Evolutionary conservation across 1,284 basidiomycete genomes (phyloP), one percentile per base, ranked within the genome.

Genomic region (Rhodotorula sp.): DNA sequence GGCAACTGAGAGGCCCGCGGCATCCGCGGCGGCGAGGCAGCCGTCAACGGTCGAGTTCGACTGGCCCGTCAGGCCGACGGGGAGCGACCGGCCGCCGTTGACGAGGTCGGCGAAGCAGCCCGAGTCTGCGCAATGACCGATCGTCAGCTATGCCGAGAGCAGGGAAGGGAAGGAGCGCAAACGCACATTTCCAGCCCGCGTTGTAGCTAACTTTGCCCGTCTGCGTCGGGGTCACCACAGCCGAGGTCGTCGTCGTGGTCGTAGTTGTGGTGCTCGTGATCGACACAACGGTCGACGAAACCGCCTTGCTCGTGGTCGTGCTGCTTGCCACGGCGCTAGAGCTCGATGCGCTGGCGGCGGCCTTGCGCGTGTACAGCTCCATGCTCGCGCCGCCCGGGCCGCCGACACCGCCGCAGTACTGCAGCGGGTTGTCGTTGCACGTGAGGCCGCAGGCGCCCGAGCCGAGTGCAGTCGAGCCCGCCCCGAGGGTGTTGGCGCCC

Each of bases 101-200:
- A 73, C 66, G 34, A 66, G 60, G 50, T 74, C 63, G 29, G 65
- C 39, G 44, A 60, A 72, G 54, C 70, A 72, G 27, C 66, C 70
- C 50, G 46, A 39, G 50, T 54, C 51, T 36, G 34, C 12, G 34
- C 6, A 15, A 10, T 5, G 13, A n/a, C 7, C 2, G 9, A 9
- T 32, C 5, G 59, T 36, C n/a, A 59, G 59, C 27, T 36, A 3
- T 25, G 17, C 12, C 19, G 27, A 4, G 6, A 7, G 34, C 13
- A 25, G 37, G 29, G 46, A 15, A 34, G 22, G 29, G 6, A 17
- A 41, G 39, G 25, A 62, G 27, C 5, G 12, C 3, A 10, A 25
- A 36, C 70, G 53, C 29, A 68, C 66, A 72, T 2, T 5, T 54
- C 70, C 70, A 72, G 39, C 67, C 59, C 13, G 59, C 53, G 50